Conservation (phyloP, 2,329 filamentous ascomycete genomes). For the Alternaria rosae region DNA sequence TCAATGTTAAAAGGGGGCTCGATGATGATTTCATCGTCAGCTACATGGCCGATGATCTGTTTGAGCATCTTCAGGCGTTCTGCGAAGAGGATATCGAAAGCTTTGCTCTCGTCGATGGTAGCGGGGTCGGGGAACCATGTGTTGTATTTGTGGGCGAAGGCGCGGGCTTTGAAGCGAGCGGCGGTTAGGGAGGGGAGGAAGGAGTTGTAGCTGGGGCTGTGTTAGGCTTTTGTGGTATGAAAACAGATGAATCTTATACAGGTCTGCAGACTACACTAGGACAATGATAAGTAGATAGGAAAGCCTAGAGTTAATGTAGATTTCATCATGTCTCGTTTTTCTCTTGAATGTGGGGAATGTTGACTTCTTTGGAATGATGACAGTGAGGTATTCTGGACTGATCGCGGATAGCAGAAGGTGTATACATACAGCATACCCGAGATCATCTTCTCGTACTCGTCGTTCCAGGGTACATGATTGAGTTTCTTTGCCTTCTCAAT, state of each 20-base stretch:
- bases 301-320: neutral
- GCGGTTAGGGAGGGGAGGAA: constrained; percentile 58
- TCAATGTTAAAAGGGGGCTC: constrained; percentile 70
- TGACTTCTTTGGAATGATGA: neutral
- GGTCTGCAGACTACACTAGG: too few species aligned
- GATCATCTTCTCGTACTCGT: constrained; percentile 71
- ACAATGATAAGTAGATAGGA: too few species aligned
- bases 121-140: constrained; percentile 47
- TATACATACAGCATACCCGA: constrained; percentile 65
- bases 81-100: constrained; percentile 36
- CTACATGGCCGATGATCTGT: constrained; percentile 41
- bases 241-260: too few species aligned
- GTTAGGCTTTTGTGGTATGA: neutral
- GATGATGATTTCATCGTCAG: constrained; percentile 55
- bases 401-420: neutral
- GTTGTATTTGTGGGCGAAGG: constrained; percentile 66
- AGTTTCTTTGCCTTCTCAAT: constrained; percentile 59
- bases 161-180: constrained; percentile 63
- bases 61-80: constrained; percentile 37
- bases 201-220: constrained; percentile 58
- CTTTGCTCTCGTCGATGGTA: constrained; percentile 20
- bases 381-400: neutral
- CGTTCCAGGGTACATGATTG: constrained; percentile 63
- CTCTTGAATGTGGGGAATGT: neutral
- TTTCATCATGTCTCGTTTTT: neutral